Evolutionary conservation across 2,329 filamentous ascomycete genomes (phyloP), one percentile per base, ranked within the genome.

Genomic region (Paracorniculantispora psalliotae): DNA sequence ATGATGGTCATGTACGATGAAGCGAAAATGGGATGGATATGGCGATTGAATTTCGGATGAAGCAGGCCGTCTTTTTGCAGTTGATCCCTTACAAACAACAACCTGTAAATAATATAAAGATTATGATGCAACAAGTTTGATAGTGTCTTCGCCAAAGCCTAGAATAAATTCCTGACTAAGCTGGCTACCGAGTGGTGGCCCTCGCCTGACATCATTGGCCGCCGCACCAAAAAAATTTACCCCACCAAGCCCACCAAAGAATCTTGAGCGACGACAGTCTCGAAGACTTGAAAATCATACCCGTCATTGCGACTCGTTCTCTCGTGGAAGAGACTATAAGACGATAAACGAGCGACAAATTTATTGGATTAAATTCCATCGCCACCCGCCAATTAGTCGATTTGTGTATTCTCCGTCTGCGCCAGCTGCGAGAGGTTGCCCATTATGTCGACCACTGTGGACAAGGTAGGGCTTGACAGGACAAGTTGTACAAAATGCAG

Each of bases 361-460:
- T 13, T 41, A 8, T 17, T 15, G 25, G 8, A 15, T 5, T n/a
- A 21, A 5, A 28, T 8, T 3, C 12, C 13, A 37, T 21, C 13
- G 25, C 47, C 12, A 4, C n/a, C 44, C 8, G 10, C 8, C 6
- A 13, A 2, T 12, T 13, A 28, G 23, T 12, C 25, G 33, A 30
- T 35, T 19, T 33, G 33, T 25, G 19, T 19, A 28, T 19, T 33
- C 41, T 15, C 15, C 2, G n/a, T 23, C 17, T 4, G n/a, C n/a
- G 33, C 50, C 43, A 49, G 53, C 59, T 61, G 59, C 58, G 48
- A 44, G 5, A 35, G 63, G 55, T 62, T 65, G 66, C 58, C 72
- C 80, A 89, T 75, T 70, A 97, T 97, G 94, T 83, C 93, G 82
- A 97, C 93, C 62, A 97, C 93, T 44, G 92, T 97, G 73, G 93